Percentiles rank a stretch among this genome's conserved stretches.
Conservation (phyloP, 1,284 basidiomycete genomes). For the Cutaneotrichosporon dermatis region DNA sequence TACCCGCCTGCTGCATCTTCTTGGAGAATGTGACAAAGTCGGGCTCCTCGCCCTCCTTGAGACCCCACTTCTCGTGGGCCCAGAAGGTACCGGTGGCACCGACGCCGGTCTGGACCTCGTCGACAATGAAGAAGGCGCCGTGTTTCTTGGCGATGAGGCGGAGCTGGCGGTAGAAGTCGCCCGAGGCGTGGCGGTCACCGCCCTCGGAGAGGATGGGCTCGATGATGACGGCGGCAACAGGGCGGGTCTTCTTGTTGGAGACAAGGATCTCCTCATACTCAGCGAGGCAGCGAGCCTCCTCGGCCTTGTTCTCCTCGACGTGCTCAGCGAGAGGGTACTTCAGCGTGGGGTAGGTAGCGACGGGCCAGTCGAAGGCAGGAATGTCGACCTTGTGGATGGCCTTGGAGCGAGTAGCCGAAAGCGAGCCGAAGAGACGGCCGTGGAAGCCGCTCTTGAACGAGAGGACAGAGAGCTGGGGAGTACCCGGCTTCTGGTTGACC, state of each 20-base stretch:
- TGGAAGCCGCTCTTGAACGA: conserved; percentile 55
- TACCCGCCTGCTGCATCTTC: conserved; percentile 53
- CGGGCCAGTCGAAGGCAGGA: conserved; percentile 57
- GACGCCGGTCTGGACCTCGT: conserved; percentile 56
- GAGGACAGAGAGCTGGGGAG: conserved; percentile 53
- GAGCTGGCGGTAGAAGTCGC: conserved; percentile 53
- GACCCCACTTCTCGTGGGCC: conserved; percentile 57
- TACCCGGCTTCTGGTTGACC: conserved; percentile 54
- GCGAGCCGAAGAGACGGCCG: conserved; percentile 52
- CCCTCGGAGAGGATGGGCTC: conserved; percentile 58
- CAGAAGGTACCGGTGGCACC: conserved; percentile 56
- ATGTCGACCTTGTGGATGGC: conserved; percentile 57
- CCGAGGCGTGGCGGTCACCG: conserved; percentile 56
- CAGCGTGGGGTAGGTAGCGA: conserved; percentile 53
- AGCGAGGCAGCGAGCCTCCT: conserved; percentile 41
- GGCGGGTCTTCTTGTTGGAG: conserved; percentile 46
- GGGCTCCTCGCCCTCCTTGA: conserved; percentile 48
- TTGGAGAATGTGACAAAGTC: conserved; percentile 57
- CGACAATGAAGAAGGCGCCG: conserved; percentile 55
- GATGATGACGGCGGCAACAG: conserved; percentile 56
- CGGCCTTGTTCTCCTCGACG: conserved; percentile 48
- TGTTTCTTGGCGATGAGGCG: conserved; percentile 52
- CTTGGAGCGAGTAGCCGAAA: conserved; percentile 53
- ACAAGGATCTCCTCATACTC: conserved; percentile 42
- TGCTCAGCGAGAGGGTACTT: conserved; percentile 54